Evolutionary conservation across 2,329 filamentous ascomycete genomes (phyloP), one percentile per base, ranked within the genome.

Genomic region (Lachnellula suecica): DNA sequence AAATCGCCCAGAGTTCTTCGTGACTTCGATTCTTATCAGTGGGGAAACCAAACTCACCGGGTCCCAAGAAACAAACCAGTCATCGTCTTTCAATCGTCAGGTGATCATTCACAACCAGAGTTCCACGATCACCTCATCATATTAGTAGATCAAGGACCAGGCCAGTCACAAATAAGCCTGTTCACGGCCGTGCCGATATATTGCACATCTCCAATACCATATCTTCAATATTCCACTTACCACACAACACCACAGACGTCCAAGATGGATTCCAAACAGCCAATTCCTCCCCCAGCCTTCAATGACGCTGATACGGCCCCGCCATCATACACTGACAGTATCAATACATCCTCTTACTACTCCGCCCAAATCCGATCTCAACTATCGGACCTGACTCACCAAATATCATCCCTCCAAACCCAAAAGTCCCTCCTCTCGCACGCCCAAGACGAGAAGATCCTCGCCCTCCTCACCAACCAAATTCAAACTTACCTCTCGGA

Each of bases 401-500:
- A 59, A 42, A 63, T 66, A n/a, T 52, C 56, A 13, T 54, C 59
- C 3, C 13, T 56, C 15, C 52, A 59, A 40, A 58, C 45, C 4
- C 59, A 65, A 42, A 57, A 56, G 27, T 34, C 49, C 9, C 51
- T 63, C 25, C 52, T 64, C 20, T 49, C 59, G 7, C 46, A 59
- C n/a, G 62, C 60, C 8, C 54, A 61, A 15, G 62, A 65, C 19
- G 55, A 64, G 38, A 60, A 62, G 9, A 58, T 65, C 13, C 60
- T 66, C 27, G 56, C 56, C 4, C 53, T 60, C n/a, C 59, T 66
- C 9, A 61, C 57, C n/a, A 38, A 53, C 6, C 57, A 63, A 19
- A 64, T 65, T 34, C 62, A 65, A 46, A 29, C 31, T 24, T 67
- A 62, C 49, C 54, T 67, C 47, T 61, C 58, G 13, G 55, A 58